Evolutionary conservation across 257 asterid genomes (phyloP).

Genomic region (Coffea eugenioides): DNA sequence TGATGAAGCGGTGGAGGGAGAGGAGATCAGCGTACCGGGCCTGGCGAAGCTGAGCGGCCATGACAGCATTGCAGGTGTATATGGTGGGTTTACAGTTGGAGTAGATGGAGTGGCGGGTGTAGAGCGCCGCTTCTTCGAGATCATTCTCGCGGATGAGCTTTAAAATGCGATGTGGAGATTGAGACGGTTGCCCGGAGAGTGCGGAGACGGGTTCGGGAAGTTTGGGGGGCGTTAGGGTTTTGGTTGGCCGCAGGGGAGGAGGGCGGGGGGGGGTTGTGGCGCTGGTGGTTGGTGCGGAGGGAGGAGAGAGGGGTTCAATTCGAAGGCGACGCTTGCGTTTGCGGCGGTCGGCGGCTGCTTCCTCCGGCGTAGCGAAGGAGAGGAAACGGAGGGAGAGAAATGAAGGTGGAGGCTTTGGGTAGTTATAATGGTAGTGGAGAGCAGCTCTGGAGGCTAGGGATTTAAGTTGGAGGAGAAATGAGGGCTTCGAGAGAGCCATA

Average conservation of each 20-base stretch:
- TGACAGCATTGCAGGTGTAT: conserved; percentile 75
- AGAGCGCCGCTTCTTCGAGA: conserved; percentile 86
- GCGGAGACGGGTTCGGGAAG: conserved; percentile 77
- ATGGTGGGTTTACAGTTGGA: conserved; percentile 92
- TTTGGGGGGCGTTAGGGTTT: conserved; percentile 87
- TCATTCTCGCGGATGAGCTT: conserved; percentile 87
- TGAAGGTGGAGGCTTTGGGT: conserved; percentile 17
- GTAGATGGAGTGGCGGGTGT: conserved; percentile 89
- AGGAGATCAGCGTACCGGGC: conserved; percentile 70
- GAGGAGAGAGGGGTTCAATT: conserved; percentile 76
- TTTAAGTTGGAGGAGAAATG: conserved; percentile 49
- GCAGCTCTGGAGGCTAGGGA: conserved; percentile 45
- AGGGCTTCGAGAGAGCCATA: conserved; percentile 78
- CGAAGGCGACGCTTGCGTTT: conserved; percentile 84
- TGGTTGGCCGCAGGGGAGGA: conserved; percentile 29
- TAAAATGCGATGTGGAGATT: conserved; percentile 67
- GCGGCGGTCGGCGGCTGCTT: conserved; percentile 96
- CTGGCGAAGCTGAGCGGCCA: conserved; percentile 89
- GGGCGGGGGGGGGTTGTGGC: conserved; percentile 39
- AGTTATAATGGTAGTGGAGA: conserved; percentile 11
- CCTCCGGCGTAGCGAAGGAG: conserved; percentile 94
- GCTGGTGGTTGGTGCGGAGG: conserved; percentile 54
- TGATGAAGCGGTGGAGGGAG: conserved; percentile 80
- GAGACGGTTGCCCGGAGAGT: conserved; percentile 76
- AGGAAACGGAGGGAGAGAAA: conserved; percentile 52